These are phyloP conservation scores for Gautieria morchelliformis DNA, from an alignment of 768 basidiomycete species.

Conservation along the genomic window DNA sequence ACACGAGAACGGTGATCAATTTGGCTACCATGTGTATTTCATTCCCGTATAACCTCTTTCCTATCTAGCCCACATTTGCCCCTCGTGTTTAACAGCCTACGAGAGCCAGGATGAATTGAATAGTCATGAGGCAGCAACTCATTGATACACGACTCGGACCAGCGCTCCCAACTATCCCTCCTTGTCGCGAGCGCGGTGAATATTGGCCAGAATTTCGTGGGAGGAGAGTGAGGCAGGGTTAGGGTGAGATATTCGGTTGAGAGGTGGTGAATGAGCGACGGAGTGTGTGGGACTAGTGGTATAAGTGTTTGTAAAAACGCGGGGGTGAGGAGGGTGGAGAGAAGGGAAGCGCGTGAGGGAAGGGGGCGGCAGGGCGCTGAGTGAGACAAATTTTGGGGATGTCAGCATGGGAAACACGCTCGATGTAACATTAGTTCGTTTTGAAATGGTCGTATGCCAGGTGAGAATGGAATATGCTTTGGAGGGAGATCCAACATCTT, in stretches of 20 bases:
- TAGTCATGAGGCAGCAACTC: too few relatives aligned
- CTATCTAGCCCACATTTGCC: too few relatives aligned
- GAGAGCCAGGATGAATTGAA: too few relatives aligned
- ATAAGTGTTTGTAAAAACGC: slow-evolving; percentile 55
- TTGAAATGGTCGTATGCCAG: slow-evolving; percentile 33
- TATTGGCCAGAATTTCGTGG: slow-evolving; percentile 76
- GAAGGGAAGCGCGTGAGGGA: slow-evolving; percentile 36
- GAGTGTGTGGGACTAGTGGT: slow-evolving; percentile 60
- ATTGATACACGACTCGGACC: too few relatives aligned
- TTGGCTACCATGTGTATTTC: too few relatives aligned
- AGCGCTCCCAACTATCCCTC: slow-evolving; percentile 41
- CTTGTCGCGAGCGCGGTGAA: slow-evolving; percentile 55
- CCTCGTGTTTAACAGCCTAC: too few relatives aligned
- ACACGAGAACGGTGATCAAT: too few relatives aligned
- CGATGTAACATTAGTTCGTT: slow-evolving; percentile 36
- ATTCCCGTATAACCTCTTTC: too few relatives aligned
- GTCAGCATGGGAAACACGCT: too few relatives aligned
- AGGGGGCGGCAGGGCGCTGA: slow-evolving; percentile 50
- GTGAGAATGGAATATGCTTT: slow-evolving; percentile 44
- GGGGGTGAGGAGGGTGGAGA: slow-evolving; percentile 49
- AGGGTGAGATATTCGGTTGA: slow-evolving; percentile 60
- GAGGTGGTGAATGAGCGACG: too few relatives aligned
- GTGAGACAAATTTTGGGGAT: neutral
- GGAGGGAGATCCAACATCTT: slow-evolving; percentile 47
- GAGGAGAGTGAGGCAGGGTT: slow-evolving; percentile 64